Conservation (phyloP, 106 monocot genomes). For the Dioscorea zingiberensis region DNA sequence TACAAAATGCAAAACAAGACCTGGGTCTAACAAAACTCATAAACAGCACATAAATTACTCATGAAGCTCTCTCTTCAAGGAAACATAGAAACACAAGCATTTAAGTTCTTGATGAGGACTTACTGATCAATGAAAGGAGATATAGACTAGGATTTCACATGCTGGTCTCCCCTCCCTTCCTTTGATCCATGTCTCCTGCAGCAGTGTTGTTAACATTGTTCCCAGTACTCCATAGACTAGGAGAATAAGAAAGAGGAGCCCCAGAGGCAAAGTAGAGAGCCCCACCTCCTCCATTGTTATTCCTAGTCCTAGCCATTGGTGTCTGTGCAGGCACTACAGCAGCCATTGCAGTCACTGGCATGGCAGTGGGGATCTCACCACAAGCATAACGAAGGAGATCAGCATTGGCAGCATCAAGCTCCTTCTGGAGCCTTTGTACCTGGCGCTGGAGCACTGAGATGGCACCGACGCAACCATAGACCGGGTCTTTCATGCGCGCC, state of each 20-base stretch:
- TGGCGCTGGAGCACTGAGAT: slow-evolving; percentile 57
- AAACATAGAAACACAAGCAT: background rate
- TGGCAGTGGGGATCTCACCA: slow-evolving; percentile 7
- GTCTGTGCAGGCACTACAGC: background rate
- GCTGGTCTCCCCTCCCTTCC: slow-evolving; percentile 19
- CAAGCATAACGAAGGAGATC: slow-evolving; percentile 41
- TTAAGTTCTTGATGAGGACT: background rate
- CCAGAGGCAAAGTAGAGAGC: background rate
- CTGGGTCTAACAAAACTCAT: background rate
- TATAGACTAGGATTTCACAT: background rate
- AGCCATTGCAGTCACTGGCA: background rate
- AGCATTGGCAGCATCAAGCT: slow-evolving; percentile 45
- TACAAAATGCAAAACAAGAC: too few relatives aligned
- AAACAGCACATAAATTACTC: background rate
- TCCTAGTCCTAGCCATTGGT: slow-evolving; percentile 7
- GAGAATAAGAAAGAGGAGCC: background rate
- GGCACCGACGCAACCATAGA: slow-evolving; percentile 62
- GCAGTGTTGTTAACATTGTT: background rate
- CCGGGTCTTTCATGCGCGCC: slow-evolving; percentile 46
- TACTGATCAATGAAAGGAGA: background rate
- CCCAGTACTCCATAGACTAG: slow-evolving; percentile 1
- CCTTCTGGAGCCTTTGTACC: slow-evolving; percentile 43
- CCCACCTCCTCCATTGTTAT: slow-evolving; percentile 1
- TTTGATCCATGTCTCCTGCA: slow-evolving; percentile 10
- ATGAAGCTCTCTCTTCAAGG: background rate